phyloP scores from a whole-genome alignment of 2,329 filamentous ascomycete species.

The Elsinoe australis region DNA sequence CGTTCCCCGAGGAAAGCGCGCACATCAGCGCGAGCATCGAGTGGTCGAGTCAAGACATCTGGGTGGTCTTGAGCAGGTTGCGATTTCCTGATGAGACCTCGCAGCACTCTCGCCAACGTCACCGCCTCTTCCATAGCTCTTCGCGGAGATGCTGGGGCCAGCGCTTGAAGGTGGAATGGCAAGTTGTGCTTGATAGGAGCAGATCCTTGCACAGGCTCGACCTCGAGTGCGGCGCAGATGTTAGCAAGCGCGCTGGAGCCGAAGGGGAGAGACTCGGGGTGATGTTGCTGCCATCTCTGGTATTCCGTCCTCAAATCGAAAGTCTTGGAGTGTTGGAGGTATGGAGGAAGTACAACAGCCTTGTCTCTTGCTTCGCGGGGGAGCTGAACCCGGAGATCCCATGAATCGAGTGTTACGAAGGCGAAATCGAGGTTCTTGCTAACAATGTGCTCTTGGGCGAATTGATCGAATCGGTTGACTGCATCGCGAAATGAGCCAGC shows the following conservation, averaged over 20 bases:
- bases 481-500: slow-evolving; percentile 96
- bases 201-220: slow-evolving; percentile 94
- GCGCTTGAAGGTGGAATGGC: slow-evolving; percentile 91
- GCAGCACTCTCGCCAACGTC: slow-evolving; percentile 83
- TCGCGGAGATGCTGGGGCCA: slow-evolving; percentile 89
- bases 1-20: slow-evolving; percentile 91
- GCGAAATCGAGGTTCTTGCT: slow-evolving; percentile 93
- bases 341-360: slow-evolving; percentile 89
- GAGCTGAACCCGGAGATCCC: slow-evolving; percentile 96
- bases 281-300: slow-evolving; percentile 96
- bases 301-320: slow-evolving; percentile 97
- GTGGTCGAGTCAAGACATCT: slow-evolving; percentile 86
- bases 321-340: slow-evolving; percentile 93
- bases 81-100: slow-evolving; percentile 90
- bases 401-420: slow-evolving; percentile 95
- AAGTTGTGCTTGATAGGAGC: slow-evolving; percentile 98
- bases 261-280: slow-evolving; percentile 94
- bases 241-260: slow-evolving; percentile 92
- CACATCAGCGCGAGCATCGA: slow-evolving; percentile 95
- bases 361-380: slow-evolving; percentile 97
- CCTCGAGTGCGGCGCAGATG: slow-evolving; percentile 95
- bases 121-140: slow-evolving; percentile 97
- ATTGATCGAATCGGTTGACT: slow-evolving; percentile 87
- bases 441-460: slow-evolving; percentile 83
- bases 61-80: slow-evolving; percentile 88